Evolutionary conservation across 2,329 filamentous ascomycete species (phyloP), one percentile per base, ranked within the genome.

Genomic region (Ophiostoma triangulosporum): DNA sequence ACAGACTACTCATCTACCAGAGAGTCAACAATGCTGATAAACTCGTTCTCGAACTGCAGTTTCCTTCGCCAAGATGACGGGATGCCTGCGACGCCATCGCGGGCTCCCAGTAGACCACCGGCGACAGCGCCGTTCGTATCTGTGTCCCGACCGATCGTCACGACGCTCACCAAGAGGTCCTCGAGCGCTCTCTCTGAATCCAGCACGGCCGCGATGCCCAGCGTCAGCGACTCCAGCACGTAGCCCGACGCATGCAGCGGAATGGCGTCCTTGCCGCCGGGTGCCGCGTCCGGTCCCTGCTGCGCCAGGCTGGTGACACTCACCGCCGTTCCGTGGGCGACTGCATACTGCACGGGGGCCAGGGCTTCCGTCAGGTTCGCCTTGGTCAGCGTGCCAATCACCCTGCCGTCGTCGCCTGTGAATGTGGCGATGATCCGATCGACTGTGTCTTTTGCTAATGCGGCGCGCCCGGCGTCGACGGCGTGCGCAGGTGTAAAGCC

Each of bases 91-190:
- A 66, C 61, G 3, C 73, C 73, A 48, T 73, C 70, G 26, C 70
- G 61, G 1, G 71, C 72, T 0, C 72, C 72, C 2, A 75, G 54
- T 3, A 74, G 57, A 0, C 72, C 72, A 1, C 72, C 71, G 0
- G 71, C 70, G 40, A 74, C 67, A 0, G 72, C 72, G 0, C 59
- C 71, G 52, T 74, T 74, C 0, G 72, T 73, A 56, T 75, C 73
- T 0, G 70, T 70, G 53, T 75, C 72, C 15, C 59, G 60, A 1
- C 73, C 72, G 31, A 74, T 62, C 4, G 69, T 59, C 7, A 74
- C 69, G 20, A 74, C 66, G 58, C 74, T 70, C 0, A 74, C 65
- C 4, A 75, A 53, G 9, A 73, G 59, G n/a, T 73, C 69, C 48
- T 70, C 71, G 4, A 73, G 56, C 8, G 59, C 54, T 33, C 70